A percentile compares a stretch with the other conserved stretches of the same genome.
Evolutionary conservation across 179 eudicot species (phyloP).

Genomic region (Pouteria campechiana): DNA sequence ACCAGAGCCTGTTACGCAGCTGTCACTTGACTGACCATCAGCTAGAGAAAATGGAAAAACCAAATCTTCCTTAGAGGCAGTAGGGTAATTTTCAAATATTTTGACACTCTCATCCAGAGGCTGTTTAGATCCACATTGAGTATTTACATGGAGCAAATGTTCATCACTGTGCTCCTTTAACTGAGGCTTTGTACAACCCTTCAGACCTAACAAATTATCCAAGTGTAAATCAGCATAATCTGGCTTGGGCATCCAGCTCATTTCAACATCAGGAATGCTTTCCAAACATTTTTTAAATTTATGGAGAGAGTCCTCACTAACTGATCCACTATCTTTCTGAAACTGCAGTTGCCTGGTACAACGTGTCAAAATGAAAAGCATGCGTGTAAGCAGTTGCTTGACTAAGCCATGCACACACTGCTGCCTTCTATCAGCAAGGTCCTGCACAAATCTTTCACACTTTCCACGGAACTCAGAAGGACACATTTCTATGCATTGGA

Average conservation of each 20-base stretch:
- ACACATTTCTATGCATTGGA: slow-evolving; percentile 30
- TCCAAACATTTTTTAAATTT: slow-evolving; percentile 37
- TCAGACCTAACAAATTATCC: slow-evolving; percentile 5
- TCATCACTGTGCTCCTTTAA: slow-evolving; percentile 6
- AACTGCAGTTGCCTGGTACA: slow-evolving; percentile 57
- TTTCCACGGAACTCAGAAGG: slow-evolving; percentile 31
- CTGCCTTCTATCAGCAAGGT: slow-evolving; percentile 44
- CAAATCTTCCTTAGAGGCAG: slow-evolving; percentile 7
- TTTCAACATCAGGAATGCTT: slow-evolving; percentile 46
- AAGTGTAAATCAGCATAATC: slow-evolving; percentile 16
- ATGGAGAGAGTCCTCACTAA: slow-evolving; percentile 34
- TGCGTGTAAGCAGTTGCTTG: slow-evolving; percentile 44
- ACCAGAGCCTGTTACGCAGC: too few species aligned
- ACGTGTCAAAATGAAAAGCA: slow-evolving; percentile 59
- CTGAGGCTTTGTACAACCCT: slow-evolving; percentile 7
- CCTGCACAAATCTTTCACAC: slow-evolving; percentile 53
- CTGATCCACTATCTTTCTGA: slow-evolving; percentile 42
- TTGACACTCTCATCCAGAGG: background rate
- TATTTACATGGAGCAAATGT: background rate
- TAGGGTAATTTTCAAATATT: slow-evolving; percentile 5
- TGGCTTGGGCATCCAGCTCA: slow-evolving; percentile 31
- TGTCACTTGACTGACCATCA: slow-evolving; percentile 7
- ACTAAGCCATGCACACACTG: slow-evolving; percentile 31
- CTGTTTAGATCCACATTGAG: slow-evolving; percentile 7
- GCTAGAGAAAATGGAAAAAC: background rate